phyloP scores from a whole-genome alignment of 495 filamentous ascomycete genomes.

The Arthonia radiata region DNA sequence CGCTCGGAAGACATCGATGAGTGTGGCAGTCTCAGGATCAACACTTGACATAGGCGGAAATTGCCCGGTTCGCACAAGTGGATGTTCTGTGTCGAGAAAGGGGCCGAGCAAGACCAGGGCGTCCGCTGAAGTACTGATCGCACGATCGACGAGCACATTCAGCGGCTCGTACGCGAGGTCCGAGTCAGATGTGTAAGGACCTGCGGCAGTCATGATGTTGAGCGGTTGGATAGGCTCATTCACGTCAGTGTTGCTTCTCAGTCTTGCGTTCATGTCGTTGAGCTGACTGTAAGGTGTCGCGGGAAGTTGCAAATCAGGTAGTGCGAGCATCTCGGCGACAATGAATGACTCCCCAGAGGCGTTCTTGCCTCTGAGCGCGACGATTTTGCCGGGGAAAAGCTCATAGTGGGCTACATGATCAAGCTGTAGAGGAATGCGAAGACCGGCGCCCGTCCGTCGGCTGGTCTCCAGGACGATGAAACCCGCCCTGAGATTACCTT shows the following conservation, averaged over 20 bases:
- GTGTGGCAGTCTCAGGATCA: conserved; percentile 51
- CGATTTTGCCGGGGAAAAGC: conserved; percentile 89
- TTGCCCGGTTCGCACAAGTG: conserved; percentile 65
- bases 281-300: conserved; percentile 35
- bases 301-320: conserved; percentile 45
- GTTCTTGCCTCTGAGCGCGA: conserved; percentile 67
- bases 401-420: conserved; percentile 41
- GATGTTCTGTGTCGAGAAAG: conserved; percentile 78
- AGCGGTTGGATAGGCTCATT: conserved; percentile 36
- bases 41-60: conserved; percentile 27
- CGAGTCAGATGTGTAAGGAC: conserved; percentile 78
- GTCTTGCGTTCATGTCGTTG: conserved; percentile 35
- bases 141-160: conserved; percentile 51
- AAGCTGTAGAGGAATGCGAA: conserved; percentile 57
- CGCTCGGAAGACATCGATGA: conserved; percentile 62
- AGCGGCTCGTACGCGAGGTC: conserved; percentile 76
- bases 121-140: conserved; percentile 50
- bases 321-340: conserved; percentile 46
- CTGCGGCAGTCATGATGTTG: conserved; percentile 51
- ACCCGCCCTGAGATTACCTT: conserved; percentile 60
- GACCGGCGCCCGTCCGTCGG: conserved; percentile 56
- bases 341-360: conserved; percentile 64
- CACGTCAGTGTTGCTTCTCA: conserved; percentile 32
- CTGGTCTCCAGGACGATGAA: conserved; percentile 76
- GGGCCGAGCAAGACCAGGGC: conserved; percentile 63